phyloP scores from a whole-genome alignment of 2,329 filamentous ascomycete genomes.

The Penicillium sp. region DNA sequence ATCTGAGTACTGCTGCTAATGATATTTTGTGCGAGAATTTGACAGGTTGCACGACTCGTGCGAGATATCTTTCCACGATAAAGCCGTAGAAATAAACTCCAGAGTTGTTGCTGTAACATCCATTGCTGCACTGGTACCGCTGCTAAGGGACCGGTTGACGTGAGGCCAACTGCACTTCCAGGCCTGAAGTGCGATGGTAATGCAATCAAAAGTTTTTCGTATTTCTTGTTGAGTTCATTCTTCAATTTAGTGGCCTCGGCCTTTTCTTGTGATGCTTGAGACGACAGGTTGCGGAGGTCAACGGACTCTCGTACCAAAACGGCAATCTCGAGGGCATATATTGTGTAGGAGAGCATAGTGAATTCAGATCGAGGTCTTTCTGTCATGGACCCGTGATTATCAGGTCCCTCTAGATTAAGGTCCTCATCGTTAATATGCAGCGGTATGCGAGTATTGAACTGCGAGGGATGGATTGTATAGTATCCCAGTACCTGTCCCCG shows the following conservation, averaged over 20 bases:
- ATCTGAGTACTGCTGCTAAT: conserved; percentile 8
- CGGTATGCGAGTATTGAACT: conserved; percentile 18
- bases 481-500: conserved; percentile 19
- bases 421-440: conserved; percentile 18
- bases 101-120: conserved; percentile 21
- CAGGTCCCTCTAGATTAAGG: not conserved
- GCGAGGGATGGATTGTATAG: conserved; percentile 15
- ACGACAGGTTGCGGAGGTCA: not conserved
- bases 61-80: conserved; percentile 3
- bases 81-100: conserved; percentile 17
- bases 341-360: conserved; percentile 13
- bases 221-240: conserved; percentile 5
- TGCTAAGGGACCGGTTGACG: conserved; percentile 10
- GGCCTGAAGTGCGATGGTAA: conserved; percentile 14
- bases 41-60: conserved; percentile 4
- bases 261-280: not conserved
- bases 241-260: not conserved
- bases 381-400: not conserved
- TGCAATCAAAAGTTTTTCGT: conserved; percentile 7
- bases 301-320: conserved; percentile 6
- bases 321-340: conserved; percentile 1
- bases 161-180: conserved; percentile 12
- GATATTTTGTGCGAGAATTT: conserved; percentile 13
- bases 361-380: conserved; percentile 12
- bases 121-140: conserved; percentile 17